Evolutionary conservation across 768 basidiomycete genomes (phyloP), one percentile per base, ranked within the genome.

Genomic region (Mycena maculata): DNA sequence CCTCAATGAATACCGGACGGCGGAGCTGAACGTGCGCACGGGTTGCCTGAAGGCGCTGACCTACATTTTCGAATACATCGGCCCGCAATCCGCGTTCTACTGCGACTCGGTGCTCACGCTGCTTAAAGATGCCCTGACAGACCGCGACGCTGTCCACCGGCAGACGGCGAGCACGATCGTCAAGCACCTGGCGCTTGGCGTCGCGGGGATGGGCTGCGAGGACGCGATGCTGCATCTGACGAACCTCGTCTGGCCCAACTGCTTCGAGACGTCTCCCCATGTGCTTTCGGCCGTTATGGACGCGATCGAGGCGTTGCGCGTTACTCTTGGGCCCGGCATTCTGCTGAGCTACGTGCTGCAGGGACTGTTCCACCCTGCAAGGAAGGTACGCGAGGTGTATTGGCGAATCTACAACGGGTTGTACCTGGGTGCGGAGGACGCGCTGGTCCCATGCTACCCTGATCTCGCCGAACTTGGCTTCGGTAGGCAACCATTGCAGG

Each of bases 61-160:
- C 1, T 99, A 98, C 86, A 94, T 99, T 60, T 99, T 99, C 76
- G 98, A 99, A 85, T 99, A 99, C 75, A 96, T 99, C 72, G 98
- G 98, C 2, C 94, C 90, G 44, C 98, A 93, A 81, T 97, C 96
- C 55, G 95, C 89, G 18, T 97, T 96, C 81, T 99, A 99, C 77
- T 92, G 91, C 75, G 94, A 98, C 79, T 97, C 95, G 0, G 95
- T 98, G 33, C 92, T 99, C 55, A 95, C 95, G 12, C 93, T 98
- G 88, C 89, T 99, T 36, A 97, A 99, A 79, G 98, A 99, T 72
- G 98, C 98, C 4, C 86, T 99, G 39, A 99, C 97, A 30, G 98
- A 99, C 76, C 92, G 98, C 56, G 98, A 99, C 77, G 92, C 96
- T 55, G 98, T 99, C 23, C 98, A 99, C 76, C 92, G 98, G 60